Evolutionary conservation across 495 filamentous ascomycete species (phyloP).

Genomic region (Penicillium desertorum): DNA sequence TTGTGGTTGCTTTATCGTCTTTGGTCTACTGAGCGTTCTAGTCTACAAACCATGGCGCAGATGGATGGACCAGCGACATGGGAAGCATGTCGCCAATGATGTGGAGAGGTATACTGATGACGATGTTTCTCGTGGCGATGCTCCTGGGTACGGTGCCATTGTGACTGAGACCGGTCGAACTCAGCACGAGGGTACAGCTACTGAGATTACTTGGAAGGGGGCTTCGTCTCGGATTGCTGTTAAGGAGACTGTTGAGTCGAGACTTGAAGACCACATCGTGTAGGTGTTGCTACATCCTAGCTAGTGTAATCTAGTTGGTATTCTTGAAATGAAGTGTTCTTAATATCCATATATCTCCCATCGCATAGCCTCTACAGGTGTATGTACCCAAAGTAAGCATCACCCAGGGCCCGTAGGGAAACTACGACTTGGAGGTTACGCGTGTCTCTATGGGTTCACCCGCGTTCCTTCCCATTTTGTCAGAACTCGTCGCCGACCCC

Average conservation of each 20-base stretch:
- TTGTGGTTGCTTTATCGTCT: constrained; percentile 76
- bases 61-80: constrained; percentile 50
- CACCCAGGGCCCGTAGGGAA: background rate
- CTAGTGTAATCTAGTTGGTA: background rate
- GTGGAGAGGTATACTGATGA: constrained; percentile 29
- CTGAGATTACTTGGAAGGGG: constrained; percentile 19
- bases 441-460: background rate
- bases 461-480: background rate
- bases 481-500: background rate
- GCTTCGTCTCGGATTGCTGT: constrained; percentile 17
- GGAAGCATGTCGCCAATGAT: constrained; percentile 26
- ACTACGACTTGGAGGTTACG: background rate
- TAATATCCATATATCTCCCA: background rate
- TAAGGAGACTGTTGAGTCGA: constrained; percentile 19
- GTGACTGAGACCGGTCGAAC: constrained; percentile 1
- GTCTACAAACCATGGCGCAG: constrained; percentile 77
- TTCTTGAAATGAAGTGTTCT: background rate
- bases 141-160: background rate
- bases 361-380: background rate
- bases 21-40: constrained; percentile 68
- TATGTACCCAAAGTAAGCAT: background rate
- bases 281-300: background rate
- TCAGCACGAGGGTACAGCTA: background rate
- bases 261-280: constrained; percentile 24
- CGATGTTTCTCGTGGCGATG: constrained; percentile 2